phyloP scores from a whole-genome alignment of 257 asterid genomes.

The Asclepias syriaca region DNA sequence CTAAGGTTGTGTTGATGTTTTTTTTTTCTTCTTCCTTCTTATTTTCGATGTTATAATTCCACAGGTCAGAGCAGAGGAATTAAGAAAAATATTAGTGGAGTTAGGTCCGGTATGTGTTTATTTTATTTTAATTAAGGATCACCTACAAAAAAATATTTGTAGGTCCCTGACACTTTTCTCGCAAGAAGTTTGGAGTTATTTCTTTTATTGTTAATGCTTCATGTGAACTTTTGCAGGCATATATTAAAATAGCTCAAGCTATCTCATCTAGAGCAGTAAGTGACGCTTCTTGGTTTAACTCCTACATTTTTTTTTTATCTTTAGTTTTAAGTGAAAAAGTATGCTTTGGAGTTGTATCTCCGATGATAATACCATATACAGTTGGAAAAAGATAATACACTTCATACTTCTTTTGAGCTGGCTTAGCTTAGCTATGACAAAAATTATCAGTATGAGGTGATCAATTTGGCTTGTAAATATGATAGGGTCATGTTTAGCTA shows the following conservation, averaged over 20 bases:
- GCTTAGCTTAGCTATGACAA: background rate
- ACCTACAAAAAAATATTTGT: background rate
- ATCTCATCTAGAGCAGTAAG: slow-evolving; percentile 92
- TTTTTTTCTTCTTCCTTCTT: background rate
- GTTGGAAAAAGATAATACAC: background rate
- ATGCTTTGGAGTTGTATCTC: background rate
- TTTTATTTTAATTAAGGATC: no score
- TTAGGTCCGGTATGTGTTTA: slow-evolving; percentile 74
- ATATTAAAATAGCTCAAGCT: slow-evolving; percentile 96
- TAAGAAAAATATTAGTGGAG: slow-evolving; percentile 76
- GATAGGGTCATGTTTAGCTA: background rate
- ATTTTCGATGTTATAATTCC: background rate
- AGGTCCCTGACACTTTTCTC: background rate
- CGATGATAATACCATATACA: background rate
- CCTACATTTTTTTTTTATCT: slow-evolving; percentile 1
- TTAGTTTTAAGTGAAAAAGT: slow-evolving; percentile 1
- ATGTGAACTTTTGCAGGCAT: slow-evolving; percentile 55
- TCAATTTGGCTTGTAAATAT: background rate
- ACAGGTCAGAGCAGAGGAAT: slow-evolving; percentile 89
- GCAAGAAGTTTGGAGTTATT: background rate
- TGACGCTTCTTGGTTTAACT: slow-evolving; percentile 13
- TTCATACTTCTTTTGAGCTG: background rate
- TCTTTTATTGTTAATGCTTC: background rate
- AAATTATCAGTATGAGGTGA: background rate
- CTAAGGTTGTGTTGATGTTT: background rate